phyloP scores from a whole-genome alignment of 192 early-diverging fungal species.

The Podila verticillata region DNA sequence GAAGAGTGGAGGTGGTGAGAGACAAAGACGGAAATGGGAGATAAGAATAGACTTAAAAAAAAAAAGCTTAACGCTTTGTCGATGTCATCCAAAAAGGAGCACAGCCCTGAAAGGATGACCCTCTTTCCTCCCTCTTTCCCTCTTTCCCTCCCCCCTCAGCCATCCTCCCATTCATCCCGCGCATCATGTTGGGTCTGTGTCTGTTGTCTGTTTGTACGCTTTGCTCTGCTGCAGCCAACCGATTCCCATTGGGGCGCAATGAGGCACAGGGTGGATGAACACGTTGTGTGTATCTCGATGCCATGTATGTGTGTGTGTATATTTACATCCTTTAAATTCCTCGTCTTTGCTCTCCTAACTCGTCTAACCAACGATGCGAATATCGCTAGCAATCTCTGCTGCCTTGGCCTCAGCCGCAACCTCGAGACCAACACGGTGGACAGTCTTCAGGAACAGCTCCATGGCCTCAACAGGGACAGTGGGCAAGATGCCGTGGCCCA shows the following conservation, averaged over 20 bases:
- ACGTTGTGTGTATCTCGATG: background rate
- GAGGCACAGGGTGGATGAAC: no score
- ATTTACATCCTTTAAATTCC: background rate
- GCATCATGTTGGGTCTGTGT: no score
- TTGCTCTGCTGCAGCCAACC: no score
- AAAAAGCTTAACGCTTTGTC: no score
- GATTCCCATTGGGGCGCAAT: no score
- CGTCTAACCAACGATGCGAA: conserved; percentile 15
- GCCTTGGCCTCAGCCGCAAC: conserved; percentile 39
- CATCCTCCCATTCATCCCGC: no score
- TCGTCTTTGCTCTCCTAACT: background rate
- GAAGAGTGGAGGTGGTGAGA: background rate
- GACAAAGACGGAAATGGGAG: conserved; percentile 3
- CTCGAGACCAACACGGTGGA: conserved; percentile 68
- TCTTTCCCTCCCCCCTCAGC: no score
- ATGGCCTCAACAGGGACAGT: conserved; percentile 77
- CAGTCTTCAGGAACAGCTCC: conserved; percentile 74
- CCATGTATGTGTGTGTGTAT: no score
- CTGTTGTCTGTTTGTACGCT: no score
- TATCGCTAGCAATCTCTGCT: conserved; percentile 8
- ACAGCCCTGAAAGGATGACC: no score
- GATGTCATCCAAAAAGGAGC: no score
- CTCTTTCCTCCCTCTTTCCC: no score
- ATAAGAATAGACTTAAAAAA: background rate
- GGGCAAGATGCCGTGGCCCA: conserved; percentile 97